Evolutionary conservation across 768 basidiomycete genomes (phyloP).

Genomic region (Mycena haematopus): DNA sequence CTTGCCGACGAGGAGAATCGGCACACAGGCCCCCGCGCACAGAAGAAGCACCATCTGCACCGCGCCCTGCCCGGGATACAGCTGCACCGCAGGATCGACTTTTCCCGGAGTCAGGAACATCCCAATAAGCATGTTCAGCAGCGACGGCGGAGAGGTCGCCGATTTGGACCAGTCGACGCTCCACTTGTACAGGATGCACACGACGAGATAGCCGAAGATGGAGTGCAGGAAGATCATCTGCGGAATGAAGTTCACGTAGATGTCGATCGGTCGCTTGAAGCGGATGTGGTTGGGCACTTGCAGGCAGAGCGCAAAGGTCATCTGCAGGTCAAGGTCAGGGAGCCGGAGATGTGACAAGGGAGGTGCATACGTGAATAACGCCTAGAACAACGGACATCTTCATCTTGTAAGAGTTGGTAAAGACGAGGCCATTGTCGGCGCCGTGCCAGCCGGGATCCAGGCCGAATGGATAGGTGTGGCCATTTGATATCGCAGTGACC

Average conservation of each 20-base stretch:
- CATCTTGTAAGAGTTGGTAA: constrained; percentile 99
- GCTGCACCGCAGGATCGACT: constrained; percentile 67
- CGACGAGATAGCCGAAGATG: constrained; percentile 94
- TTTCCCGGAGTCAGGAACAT: constrained; percentile 95
- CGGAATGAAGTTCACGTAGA: constrained; percentile 95
- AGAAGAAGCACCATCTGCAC: constrained; percentile 83
- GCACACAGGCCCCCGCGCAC: constrained; percentile 86
- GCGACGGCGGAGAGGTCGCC: constrained; percentile 76
- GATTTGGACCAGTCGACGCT: constrained; percentile 86
- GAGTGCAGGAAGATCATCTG: constrained; percentile 98
- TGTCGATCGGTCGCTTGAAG: constrained; percentile 86
- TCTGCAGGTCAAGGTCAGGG: constrained; percentile 54
- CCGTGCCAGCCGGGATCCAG: constrained; percentile 96
- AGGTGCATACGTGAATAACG: constrained; percentile 81
- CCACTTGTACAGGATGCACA: constrained; percentile 99
- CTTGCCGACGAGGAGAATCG: constrained; percentile 92
- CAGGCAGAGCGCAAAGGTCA: constrained; percentile 97
- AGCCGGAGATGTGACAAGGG: constrained; percentile 11
- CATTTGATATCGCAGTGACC: constrained; percentile 60
- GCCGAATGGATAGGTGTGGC: constrained; percentile 88
- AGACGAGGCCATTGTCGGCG: constrained; percentile 88
- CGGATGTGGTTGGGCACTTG: constrained; percentile 95
- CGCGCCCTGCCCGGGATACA: constrained; percentile 88
- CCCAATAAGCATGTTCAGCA: constrained; percentile 93
- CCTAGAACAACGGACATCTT: constrained; percentile 98